These are phyloP conservation scores for Daldinia sp. DNA, from an alignment of 2,329 filamentous ascomycete species.

Conservation along the genomic window DNA sequence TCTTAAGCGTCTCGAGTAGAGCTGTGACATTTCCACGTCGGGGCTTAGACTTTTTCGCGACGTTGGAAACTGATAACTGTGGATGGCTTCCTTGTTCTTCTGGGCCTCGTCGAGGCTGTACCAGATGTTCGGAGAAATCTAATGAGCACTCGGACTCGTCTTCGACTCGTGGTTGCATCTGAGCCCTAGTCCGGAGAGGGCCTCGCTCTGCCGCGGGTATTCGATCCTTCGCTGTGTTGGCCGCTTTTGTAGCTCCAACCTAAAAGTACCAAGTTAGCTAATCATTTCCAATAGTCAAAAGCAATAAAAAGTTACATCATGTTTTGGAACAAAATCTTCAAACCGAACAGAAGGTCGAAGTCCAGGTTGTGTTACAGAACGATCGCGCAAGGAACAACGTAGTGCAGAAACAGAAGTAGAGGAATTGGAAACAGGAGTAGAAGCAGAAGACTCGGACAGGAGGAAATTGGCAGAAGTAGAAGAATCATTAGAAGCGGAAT, in stretches of 20 bases:
- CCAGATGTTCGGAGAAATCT: conserved; percentile 28
- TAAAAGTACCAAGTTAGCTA: conserved; percentile 2
- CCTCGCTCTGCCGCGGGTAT: conserved; percentile 10
- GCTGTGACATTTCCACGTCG: conserved; percentile 52
- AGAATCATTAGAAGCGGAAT: conserved; percentile 3
- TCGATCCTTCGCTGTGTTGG: conserved; percentile 15
- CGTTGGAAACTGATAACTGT: conserved; percentile 33
- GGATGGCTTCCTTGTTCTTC: conserved; percentile 45
- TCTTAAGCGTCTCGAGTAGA: conserved; percentile 51
- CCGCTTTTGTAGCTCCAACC: conserved; percentile 10
- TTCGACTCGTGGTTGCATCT: conserved; percentile 67
- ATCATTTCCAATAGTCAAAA: background rate
- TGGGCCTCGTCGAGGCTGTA: conserved; percentile 24
- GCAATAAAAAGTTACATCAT: background rate
- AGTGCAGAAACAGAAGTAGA: background rate
- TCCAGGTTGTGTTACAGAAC: conserved; percentile 2
- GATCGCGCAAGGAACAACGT: conserved; percentile 6
- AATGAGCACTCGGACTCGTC: conserved; percentile 64
- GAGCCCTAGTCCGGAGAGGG: conserved; percentile 50
- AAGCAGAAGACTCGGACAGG: background rate
- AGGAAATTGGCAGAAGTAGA: background rate
- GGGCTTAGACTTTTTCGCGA: conserved; percentile 41
- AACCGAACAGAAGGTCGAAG: conserved; percentile 17
- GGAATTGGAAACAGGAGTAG: background rate
- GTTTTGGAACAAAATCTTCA: background rate